Evolutionary conservation across 768 basidiomycete genomes (phyloP).

Genomic region (Gelatoporia subvermispora): DNA sequence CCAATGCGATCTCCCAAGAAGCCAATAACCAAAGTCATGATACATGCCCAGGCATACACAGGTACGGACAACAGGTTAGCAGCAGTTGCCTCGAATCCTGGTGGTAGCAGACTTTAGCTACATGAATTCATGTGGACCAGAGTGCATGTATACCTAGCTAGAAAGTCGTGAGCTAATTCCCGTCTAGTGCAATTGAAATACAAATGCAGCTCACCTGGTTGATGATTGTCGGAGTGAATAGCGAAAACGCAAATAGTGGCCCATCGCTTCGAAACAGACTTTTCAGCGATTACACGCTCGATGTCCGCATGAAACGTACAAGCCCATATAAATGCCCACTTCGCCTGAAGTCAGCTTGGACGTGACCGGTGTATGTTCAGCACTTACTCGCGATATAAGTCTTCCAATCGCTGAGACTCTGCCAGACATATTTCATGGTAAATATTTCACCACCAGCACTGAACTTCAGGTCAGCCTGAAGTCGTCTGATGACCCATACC

Average conservation of each 20-base stretch:
- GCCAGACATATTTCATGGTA: slow-evolving; percentile 49
- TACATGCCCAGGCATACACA: slow-evolving; percentile 69
- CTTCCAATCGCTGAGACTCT: slow-evolving; percentile 66
- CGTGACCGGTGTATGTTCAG: background rate
- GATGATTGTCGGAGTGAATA: slow-evolving; percentile 42
- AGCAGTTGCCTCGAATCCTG: slow-evolving; percentile 56
- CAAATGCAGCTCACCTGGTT: slow-evolving; percentile 37
- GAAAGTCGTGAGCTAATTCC: background rate
- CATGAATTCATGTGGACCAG: background rate
- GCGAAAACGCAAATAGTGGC: slow-evolving; percentile 52
- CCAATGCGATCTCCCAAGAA: slow-evolving; percentile 57
- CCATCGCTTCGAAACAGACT: slow-evolving; percentile 33
- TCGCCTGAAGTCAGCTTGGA: background rate
- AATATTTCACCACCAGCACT: slow-evolving; percentile 60
- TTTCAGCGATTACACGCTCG: slow-evolving; percentile 2
- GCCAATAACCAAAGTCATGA: slow-evolving; percentile 60
- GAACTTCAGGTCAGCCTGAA: slow-evolving; percentile 60
- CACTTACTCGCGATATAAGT: slow-evolving; percentile 63
- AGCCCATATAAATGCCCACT: slow-evolving; percentile 74
- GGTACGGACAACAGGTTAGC: slow-evolving; percentile 77
- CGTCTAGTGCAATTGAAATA: background rate
- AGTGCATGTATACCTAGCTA: slow-evolving; percentile 30
- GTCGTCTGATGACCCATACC: slow-evolving; percentile 56
- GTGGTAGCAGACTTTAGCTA: background rate
- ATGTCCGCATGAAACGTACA: slow-evolving; percentile 35